Conservation (phyloP, 1,139 yeast genomes). For the Martiniozyma asiatica region DNA sequence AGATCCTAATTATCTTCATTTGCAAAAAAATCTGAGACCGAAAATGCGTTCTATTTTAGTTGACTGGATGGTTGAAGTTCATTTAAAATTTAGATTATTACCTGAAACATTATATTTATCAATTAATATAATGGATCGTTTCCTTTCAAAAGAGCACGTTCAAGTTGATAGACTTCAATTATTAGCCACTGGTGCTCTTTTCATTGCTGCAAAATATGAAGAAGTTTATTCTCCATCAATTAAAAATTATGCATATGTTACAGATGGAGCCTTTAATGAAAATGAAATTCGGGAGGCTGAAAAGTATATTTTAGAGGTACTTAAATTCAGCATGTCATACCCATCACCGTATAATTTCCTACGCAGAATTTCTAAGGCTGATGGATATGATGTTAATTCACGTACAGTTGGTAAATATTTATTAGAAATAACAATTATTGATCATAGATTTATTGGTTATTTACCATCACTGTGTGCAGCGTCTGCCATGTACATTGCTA, state of each 20-base stretch:
- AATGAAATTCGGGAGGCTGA: conserved; percentile 85
- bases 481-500: conserved; percentile 80
- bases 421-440: conserved; percentile 71
- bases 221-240: conserved; percentile 90
- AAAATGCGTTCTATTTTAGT: conserved; percentile 82
- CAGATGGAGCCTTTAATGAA: conserved; percentile 75
- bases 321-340: conserved; percentile 71
- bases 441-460: conserved; percentile 67
- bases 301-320: conserved; percentile 62
- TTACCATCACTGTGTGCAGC: conserved; percentile 83
- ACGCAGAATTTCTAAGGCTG: conserved; percentile 89
- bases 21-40: conserved; percentile 70
- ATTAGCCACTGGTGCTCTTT: conserved; percentile 80
- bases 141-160: conserved; percentile 68
- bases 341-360: conserved; percentile 93
- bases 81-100: conserved; percentile 68
- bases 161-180: conserved; percentile 79
- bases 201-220: conserved; percentile 91
- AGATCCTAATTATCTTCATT: conserved; percentile 57
- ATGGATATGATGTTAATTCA: conserved; percentile 84
- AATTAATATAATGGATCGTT: conserved; percentile 83
- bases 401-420: conserved; percentile 87
- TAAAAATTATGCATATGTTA: conserved; percentile 76
- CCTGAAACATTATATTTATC: conserved; percentile 90
- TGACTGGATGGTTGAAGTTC: conserved; percentile 94